phyloP scores from a whole-genome alignment of 23 red algal species.

The Gracilaria vermiculophylla region DNA sequence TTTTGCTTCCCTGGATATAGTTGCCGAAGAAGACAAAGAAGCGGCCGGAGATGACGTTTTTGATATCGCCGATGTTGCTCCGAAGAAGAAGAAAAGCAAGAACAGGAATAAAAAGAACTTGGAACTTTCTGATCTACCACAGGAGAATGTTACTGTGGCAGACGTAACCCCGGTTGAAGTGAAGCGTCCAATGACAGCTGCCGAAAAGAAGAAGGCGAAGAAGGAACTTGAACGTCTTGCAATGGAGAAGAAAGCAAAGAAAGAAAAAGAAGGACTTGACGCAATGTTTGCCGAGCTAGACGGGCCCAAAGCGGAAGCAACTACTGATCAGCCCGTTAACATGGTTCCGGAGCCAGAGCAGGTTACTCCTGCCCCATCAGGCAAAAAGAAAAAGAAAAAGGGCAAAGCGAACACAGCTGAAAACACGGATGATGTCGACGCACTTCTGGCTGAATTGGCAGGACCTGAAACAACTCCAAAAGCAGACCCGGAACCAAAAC shows the following conservation, averaged over 20 bases:
- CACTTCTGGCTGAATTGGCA: slow-evolving; percentile 61
- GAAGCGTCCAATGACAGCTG: slow-evolving; percentile 55
- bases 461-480: neutral
- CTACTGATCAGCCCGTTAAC: neutral
- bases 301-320: neutral
- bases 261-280: slow-evolving; percentile 77
- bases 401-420: slow-evolving; percentile 9
- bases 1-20: slow-evolving; percentile 6
- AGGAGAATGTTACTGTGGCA: neutral
- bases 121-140: slow-evolving; percentile 17
- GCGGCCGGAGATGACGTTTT: neutral
- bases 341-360: slow-evolving; percentile 38
- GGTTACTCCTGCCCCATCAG: neutral
- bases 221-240: slow-evolving; percentile 62
- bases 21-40: neutral
- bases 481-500: neutral
- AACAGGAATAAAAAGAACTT: slow-evolving; percentile 40
- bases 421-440: slow-evolving; percentile 53
- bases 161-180: neutral
- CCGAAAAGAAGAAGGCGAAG: slow-evolving; percentile 76
- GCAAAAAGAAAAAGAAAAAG: slow-evolving; percentile 82
- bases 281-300: slow-evolving; percentile 59
- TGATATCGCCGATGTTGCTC: neutral
- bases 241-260: slow-evolving; percentile 43
- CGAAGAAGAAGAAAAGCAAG: slow-evolving; percentile 47